A percentile compares a stretch with the other conserved stretches of the same genome.
Conservation (phyloP, 2,329 filamentous ascomycete species). For the Sclerotinia trifoliorum region DNA sequence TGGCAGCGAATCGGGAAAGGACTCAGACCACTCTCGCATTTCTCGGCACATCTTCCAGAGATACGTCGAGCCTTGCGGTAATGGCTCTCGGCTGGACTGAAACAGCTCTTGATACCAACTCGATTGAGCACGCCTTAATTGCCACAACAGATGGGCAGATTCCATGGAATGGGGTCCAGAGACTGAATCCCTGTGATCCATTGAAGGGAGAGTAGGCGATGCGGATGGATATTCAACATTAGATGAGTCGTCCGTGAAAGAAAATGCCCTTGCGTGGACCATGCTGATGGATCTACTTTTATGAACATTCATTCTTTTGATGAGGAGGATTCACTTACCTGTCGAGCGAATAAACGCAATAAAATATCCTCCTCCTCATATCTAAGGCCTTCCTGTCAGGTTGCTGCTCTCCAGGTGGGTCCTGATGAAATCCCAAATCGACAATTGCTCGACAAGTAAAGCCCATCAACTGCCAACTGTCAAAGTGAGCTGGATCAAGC, state of each 20-base stretch:
- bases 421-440: constrained; percentile 90
- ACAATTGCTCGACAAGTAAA: constrained; percentile 84
- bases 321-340: constrained; percentile 52
- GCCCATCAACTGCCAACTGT: constrained; percentile 90
- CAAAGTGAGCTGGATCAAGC: constrained; percentile 86
- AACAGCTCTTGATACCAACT: constrained; percentile 87
- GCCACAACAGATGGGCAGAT: constrained; percentile 74
- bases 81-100: constrained; percentile 68
- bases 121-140: constrained; percentile 81
- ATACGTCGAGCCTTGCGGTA: constrained; percentile 67
- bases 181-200: constrained; percentile 42
- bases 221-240: constrained; percentile 73
- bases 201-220: constrained; percentile 34
- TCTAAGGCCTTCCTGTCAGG: constrained; percentile 70
- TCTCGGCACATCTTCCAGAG: constrained; percentile 74
- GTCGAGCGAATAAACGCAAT: constrained; percentile 87
- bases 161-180: constrained; percentile 55
- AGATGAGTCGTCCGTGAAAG: constrained; percentile 86
- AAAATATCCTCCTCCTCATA: constrained; percentile 78
- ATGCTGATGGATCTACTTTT: constrained; percentile 73
- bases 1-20: constrained; percentile 65
- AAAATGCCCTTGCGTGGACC: constrained; percentile 83
- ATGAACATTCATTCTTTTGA: constrained; percentile 10
- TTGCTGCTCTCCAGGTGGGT: constrained; percentile 70
- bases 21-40: constrained; percentile 78